Evolutionary conservation across 2,329 filamentous ascomycete species (phyloP), one percentile per base, ranked within the genome.

Genomic region (Elsinoe perseae): DNA sequence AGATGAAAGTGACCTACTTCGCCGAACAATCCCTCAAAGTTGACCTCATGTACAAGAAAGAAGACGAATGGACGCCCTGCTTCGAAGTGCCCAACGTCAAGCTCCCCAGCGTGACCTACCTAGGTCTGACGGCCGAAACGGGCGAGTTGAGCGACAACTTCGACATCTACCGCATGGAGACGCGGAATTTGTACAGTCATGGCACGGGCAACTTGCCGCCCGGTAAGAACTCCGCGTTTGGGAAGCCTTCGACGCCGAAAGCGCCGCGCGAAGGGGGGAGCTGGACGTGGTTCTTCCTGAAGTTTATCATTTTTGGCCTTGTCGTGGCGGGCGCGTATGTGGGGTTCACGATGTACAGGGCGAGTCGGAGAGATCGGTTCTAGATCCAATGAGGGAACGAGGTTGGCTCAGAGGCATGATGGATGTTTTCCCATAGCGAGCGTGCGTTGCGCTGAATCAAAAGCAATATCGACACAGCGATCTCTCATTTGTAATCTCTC

Each of bases 61-160:
- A 95, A 68, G 84, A 85, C 68, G 83, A 90, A 66, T 98, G 92
- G 92, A 85, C 84, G 60, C 77, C 84, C 58, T 98, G 93, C 80
- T 98, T 98, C 75, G 85, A 88, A 66, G 70, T 83, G 38, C 72
- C 71, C 34, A 70, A 79, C 57, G 78, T 84, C 65, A 84, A 87
- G 65, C 86, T 98, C 62, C 93, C 93, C n/a, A 75, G 78, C 8
- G 80, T 84, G 55, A 75, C 80, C 25, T 85, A 85, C 69, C 72
- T 85, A 4, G 82, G 82, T 61, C 82, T 85, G 73, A 79, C 82
- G 64, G 86, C 89, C 57, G 92, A 97, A 77, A 97, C 93, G 14
- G 93, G 93, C 67, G 92, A 98, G 76, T 82, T 98, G 62, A 89
- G 85, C 72, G 93, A 98, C 75, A 95, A 95, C 78, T 92, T 96